Evolutionary conservation across 208 protist species (phyloP).

Genomic region (Crithidia sp.): DNA sequence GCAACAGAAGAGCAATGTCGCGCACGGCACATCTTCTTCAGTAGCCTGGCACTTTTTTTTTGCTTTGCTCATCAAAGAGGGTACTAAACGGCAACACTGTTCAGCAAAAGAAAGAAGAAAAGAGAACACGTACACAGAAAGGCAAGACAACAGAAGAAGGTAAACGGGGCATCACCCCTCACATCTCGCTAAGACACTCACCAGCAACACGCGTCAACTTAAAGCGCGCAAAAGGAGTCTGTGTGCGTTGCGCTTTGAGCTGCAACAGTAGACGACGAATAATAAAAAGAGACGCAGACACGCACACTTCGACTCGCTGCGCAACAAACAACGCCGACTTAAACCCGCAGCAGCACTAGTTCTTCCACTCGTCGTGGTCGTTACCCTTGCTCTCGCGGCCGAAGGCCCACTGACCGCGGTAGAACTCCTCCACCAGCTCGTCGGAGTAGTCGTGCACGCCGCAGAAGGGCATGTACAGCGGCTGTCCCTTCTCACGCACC

Average conservation of each 20-base stretch:
- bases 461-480: slow-evolving; percentile 88
- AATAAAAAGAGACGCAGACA: too few relatives aligned
- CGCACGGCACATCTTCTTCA: neutral
- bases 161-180: too few relatives aligned
- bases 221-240: too few relatives aligned
- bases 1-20: neutral
- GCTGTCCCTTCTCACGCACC: slow-evolving; percentile 84
- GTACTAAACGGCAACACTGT: slow-evolving; percentile 2
- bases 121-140: slow-evolving; percentile 1
- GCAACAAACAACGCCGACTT: too few relatives aligned
- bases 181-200: too few relatives aligned
- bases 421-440: slow-evolving; percentile 92
- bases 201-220: too few relatives aligned
- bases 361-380: slow-evolving; percentile 91
- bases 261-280: too few relatives aligned
- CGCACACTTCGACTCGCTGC: too few relatives aligned
- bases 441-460: slow-evolving; percentile 88
- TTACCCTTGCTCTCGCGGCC: slow-evolving; percentile 85
- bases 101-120: slow-evolving; percentile 14
- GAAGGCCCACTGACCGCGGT: slow-evolving; percentile 90
- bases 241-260: too few relatives aligned
- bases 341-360: slow-evolving; percentile 29
- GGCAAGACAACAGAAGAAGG: neutral
- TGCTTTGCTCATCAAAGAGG: neutral
- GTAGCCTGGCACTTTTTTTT: neutral